Conservation (phyloP, 1,284 basidiomycete species). For the Tremellales sp. region DNA sequence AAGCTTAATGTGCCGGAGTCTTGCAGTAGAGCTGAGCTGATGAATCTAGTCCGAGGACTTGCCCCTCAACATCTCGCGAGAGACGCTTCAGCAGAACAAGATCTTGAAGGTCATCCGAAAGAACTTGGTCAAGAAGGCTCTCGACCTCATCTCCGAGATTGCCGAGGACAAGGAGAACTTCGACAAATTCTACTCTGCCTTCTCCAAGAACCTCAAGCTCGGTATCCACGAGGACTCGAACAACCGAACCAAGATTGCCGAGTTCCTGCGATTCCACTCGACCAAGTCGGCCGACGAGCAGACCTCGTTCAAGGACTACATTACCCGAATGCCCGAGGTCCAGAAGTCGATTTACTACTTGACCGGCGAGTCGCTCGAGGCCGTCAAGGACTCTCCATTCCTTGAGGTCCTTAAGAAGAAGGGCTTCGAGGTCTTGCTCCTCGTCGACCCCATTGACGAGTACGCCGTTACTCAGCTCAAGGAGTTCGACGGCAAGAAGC, state of each 20-base stretch:
- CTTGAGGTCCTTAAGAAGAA: slow-evolving; percentile 99
- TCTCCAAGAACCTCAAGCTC: slow-evolving; percentile 97
- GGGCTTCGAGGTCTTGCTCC: slow-evolving; percentile 96
- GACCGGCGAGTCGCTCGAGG: slow-evolving; percentile 92
- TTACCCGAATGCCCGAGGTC: slow-evolving; percentile 98
- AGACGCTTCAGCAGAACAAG: slow-evolving; percentile 99
- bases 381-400: slow-evolving; percentile 95
- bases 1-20: not conserved
- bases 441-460: slow-evolving; percentile 98
- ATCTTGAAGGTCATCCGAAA: slow-evolving; percentile 81
- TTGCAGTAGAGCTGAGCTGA: not conserved
- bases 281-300: slow-evolving; percentile 92
- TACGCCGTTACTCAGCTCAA: slow-evolving; percentile 97
- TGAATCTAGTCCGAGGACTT: slow-evolving; percentile 84
- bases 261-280: slow-evolving; percentile 98
- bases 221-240: slow-evolving; percentile 99
- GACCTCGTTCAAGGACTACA: slow-evolving; percentile 97
- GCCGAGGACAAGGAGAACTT: slow-evolving; percentile 99
- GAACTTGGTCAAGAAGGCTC: slow-evolving; percentile 97
- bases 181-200: slow-evolving; percentile 87
- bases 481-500: slow-evolving; percentile 98
- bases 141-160: slow-evolving; percentile 94
- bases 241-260: slow-evolving; percentile 98
- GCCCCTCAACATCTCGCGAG: slow-evolving; percentile 99
- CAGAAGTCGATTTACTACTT: slow-evolving; percentile 99